A percentile compares a stretch with the other conserved stretches of the same genome.
phyloP scores from a whole-genome alignment of 805 yeast genomes.

The Candida krabiensis region DNA sequence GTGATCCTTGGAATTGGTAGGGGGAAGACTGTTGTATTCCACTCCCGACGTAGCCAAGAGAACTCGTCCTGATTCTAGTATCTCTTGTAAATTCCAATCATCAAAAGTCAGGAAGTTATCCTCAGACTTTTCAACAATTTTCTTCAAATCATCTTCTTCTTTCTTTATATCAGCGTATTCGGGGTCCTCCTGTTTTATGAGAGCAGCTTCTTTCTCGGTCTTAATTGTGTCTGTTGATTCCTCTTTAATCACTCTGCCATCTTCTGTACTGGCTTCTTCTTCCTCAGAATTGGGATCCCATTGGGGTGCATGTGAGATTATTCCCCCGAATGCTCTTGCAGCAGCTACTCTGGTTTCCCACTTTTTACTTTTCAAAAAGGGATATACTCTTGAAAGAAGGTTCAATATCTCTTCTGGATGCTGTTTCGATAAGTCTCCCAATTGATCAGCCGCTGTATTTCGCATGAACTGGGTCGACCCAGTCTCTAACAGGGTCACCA shows the following conservation, averaged over 20 bases:
- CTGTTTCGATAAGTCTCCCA: constrained; percentile 88
- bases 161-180: constrained; percentile 19
- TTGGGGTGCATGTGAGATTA: constrained; percentile 67
- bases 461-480: constrained; percentile 93
- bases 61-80: constrained; percentile 51
- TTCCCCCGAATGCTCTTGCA: constrained; percentile 92
- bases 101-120: constrained; percentile 48
- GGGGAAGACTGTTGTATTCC: constrained; percentile 29
- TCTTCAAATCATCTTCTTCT: constrained; percentile 29
- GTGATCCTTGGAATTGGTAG: constrained; percentile 5
- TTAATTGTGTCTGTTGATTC: constrained; percentile 13
- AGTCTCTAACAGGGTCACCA: constrained; percentile 65
- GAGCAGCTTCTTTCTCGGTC: constrained; percentile 1
- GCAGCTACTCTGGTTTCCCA: constrained; percentile 98
- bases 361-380: constrained; percentile 74
- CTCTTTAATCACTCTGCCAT: constrained; percentile 20
- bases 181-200: constrained; percentile 12
- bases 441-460: constrained; percentile 95
- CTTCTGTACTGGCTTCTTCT: constrained; percentile 18
- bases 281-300: constrained; percentile 78
- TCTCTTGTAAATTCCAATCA: constrained; percentile 49
- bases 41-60: constrained; percentile 65
- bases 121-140: constrained; percentile 44
- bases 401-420: constrained; percentile 92
- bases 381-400: constrained; percentile 84